phyloP scores from a whole-genome alignment of 2,329 filamentous ascomycete genomes.

The Zymoseptoria passerinii region DNA sequence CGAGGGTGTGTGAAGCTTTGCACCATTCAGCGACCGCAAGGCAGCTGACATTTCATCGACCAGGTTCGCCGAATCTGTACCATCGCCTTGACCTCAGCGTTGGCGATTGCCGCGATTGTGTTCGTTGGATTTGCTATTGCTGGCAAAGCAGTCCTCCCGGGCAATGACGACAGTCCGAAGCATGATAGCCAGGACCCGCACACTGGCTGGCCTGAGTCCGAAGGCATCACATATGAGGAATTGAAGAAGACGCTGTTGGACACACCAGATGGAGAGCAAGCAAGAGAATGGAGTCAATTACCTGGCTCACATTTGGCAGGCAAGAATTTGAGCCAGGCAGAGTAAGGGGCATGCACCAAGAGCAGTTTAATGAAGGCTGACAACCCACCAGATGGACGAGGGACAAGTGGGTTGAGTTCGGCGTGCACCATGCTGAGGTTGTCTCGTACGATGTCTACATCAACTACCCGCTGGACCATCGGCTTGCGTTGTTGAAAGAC shows the following conservation, averaged over 20 bases:
- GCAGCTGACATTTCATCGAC: not conserved
- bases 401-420: slow-evolving; percentile 43
- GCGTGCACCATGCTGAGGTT: slow-evolving; percentile 37
- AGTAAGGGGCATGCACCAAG: slow-evolving; percentile 13
- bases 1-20: slow-evolving; percentile 16
- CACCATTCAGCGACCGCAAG: not conserved
- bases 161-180: slow-evolving; percentile 22
- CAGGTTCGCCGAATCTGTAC: slow-evolving; percentile 58
- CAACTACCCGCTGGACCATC: slow-evolving; percentile 43
- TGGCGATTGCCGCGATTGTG: slow-evolving; percentile 29
- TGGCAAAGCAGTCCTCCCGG: slow-evolving; percentile 26
- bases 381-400: slow-evolving; percentile 34
- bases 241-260: slow-evolving; percentile 47
- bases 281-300: slow-evolving; percentile 42
- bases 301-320: slow-evolving; percentile 45
- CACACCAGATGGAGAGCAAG: slow-evolving; percentile 47
- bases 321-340: slow-evolving; percentile 44
- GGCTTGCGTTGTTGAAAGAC: slow-evolving; percentile 37
- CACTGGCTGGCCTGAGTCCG: slow-evolving; percentile 34
- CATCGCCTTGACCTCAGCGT: slow-evolving; percentile 39
- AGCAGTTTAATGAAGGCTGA: not conserved
- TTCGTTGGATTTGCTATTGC: slow-evolving; percentile 33
- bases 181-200: slow-evolving; percentile 25
- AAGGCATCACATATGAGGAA: slow-evolving; percentile 46
- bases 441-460: slow-evolving; percentile 45